Conservation (phyloP, 1,284 basidiomycete genomes). For the Ustilago vetiveriae region DNA sequence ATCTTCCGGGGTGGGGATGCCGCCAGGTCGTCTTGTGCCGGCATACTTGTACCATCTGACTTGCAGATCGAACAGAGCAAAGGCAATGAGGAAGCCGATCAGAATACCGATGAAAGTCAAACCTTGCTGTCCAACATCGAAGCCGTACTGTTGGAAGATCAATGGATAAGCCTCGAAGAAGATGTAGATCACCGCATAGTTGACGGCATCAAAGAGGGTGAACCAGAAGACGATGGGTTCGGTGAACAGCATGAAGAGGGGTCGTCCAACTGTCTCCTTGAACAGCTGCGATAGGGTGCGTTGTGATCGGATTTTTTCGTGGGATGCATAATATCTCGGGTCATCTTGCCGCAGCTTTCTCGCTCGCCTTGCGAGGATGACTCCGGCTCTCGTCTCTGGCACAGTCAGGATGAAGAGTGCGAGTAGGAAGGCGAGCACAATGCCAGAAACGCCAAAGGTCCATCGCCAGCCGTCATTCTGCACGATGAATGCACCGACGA, state of each 20-base stretch:
- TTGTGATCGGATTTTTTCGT: conserved; percentile 64
- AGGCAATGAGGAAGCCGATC: conserved; percentile 48
- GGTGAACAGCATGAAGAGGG: conserved; percentile 61
- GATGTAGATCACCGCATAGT: conserved; percentile 66
- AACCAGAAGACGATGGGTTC: conserved; percentile 65
- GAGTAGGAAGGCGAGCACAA: conserved; percentile 44
- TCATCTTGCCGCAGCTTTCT: conserved; percentile 64
- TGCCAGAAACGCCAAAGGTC: conserved; percentile 54
- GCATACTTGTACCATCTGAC: conserved; percentile 30
- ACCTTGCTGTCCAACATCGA: conserved; percentile 39
- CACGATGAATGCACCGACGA: conserved; percentile 48
- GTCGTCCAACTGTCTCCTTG: conserved; percentile 56
- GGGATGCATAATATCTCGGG: conserved; percentile 62
- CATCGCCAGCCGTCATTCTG: conserved; percentile 50
- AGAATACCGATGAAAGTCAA: conserved; percentile 53
- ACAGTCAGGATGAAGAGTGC: conserved; percentile 32
- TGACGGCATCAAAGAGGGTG: conserved; percentile 58
- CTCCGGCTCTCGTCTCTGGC: conserved; percentile 59
- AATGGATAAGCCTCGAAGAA: conserved; percentile 67
- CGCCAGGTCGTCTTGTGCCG: conserved; percentile 20
- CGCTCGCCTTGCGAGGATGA: conserved; percentile 66
- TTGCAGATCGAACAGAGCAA: conserved; percentile 40
- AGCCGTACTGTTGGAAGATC: conserved; percentile 63
- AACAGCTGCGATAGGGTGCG: conserved; percentile 40
- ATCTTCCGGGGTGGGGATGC: conserved; percentile 41